Base-by-base conservation (phyloP, 768 basidiomycete species). In the Rossbeevera mucosa region DNA sequence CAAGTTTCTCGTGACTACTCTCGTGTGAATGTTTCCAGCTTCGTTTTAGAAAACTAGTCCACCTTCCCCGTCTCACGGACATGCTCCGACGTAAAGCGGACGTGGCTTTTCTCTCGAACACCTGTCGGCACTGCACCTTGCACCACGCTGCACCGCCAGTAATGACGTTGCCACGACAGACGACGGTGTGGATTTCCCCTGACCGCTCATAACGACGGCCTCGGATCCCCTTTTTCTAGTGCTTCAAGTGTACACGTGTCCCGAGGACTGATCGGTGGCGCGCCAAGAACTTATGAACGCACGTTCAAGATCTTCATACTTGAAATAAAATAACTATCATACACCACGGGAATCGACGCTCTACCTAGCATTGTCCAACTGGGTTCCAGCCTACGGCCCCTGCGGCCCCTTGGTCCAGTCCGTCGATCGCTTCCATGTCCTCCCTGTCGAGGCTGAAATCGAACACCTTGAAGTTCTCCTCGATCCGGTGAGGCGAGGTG, bases 341-440 rank as follows among this genome's bases (percentile, higher is more conserved):
- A 36, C 9, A 36, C n/a, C n/a, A 13, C 20, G 40, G 38, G 21
- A 7, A 7, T 41, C 11, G 12, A 41, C 0, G n/a, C n/a, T 18
- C 5, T 11, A 38, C 36, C 36, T 40, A 66, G 14, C 22, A 26
- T 28, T 54, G 52, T 55, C 84, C 75, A 7, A 91, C 80, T 1
- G 91, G 89, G 58, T 94, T 91, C 93, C 91, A 94, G 51, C 79
- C 83, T 44, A 88, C 72, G 0, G 85, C 82, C 5, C 91, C 91
- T 0, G 73, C 75, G 38, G 80, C 75, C 0, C 88, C 92, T 44
- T 76, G 64, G 62, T 94, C 90, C 0, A 94, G 72, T 0, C 67
- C 75, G 62, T 91, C 82, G 0, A 95, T 73, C 20, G 64, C 66
- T 0, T 61, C 58, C 75, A 94, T 80, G 49, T 94, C 91, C 38